Percentiles rank a stretch among this genome's conserved stretches.
Conservation (phyloP, 371 early-diverging fungal species). For the Lichtheimia ramosa region DNA sequence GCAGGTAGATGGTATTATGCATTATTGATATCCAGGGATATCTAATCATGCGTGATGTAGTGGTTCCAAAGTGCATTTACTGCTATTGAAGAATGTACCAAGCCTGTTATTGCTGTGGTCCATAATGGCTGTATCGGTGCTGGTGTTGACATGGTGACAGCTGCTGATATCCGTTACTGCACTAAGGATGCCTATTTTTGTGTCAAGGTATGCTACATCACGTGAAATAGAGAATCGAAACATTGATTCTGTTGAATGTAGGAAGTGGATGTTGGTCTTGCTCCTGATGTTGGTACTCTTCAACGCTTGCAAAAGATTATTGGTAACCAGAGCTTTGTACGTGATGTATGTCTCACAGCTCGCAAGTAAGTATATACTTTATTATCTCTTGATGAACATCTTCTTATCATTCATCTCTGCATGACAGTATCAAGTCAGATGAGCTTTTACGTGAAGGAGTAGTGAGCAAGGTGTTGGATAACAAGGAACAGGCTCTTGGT, state of each 20-base stretch:
- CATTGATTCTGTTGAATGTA: slow-evolving; percentile 2
- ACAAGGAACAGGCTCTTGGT: slow-evolving; percentile 54
- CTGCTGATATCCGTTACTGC: slow-evolving; percentile 91
- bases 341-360: slow-evolving; percentile 87
- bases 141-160: slow-evolving; percentile 86
- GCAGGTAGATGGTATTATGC: slow-evolving; percentile 14
- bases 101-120: slow-evolving; percentile 90
- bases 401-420: neutral
- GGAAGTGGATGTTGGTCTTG: slow-evolving; percentile 91
- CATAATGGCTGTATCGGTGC: slow-evolving; percentile 90
- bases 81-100: slow-evolving; percentile 80
- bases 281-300: slow-evolving; percentile 88
- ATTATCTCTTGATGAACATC: neutral
- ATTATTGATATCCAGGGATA: neutral
- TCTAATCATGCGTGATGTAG: neutral
- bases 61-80: slow-evolving; percentile 68
- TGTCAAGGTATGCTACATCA: slow-evolving; percentile 61
- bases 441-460: slow-evolving; percentile 86
- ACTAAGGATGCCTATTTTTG: slow-evolving; percentile 78
- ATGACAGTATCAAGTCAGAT: slow-evolving; percentile 56
- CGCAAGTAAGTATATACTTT: slow-evolving; percentile 50
- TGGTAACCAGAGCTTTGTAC: slow-evolving; percentile 87
- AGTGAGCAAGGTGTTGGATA: slow-evolving; percentile 70
- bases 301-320: slow-evolving; percentile 94
- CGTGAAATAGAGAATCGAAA: too few species aligned